Evolutionary conservation across 1,284 basidiomycete genomes (phyloP), one percentile per base, ranked within the genome.

Genomic region (Irpex lacteus): DNA sequence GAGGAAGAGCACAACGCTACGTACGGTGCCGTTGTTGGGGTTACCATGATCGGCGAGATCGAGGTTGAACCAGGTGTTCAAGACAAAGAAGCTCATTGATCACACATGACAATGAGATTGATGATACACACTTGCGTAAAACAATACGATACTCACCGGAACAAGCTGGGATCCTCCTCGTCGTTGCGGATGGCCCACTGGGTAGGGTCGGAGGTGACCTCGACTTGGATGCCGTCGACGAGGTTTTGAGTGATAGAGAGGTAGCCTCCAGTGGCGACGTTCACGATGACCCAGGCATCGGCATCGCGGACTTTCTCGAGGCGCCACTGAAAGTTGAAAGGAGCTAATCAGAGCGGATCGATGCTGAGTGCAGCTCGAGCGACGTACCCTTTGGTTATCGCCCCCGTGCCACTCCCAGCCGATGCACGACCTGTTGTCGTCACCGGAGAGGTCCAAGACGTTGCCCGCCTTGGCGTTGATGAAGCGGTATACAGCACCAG

Each of bases 371-470:
- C n/a, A 11, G 3, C 32, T 50, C 34, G 34, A 60, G 72, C 21
- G 67, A 85, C 50, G 18, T 18, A 52, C 85, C 72, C 76, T 72
- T 69, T 87, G 85, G 68, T 86, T 86, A 4, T 72, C 69, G 5
- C 79, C 78, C 9, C 74, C 73, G 67, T 82, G 76, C 60, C 67
- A 72, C 15, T 72, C 69, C 68, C 75, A 85, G 7, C 86, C 86
- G 44, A 82, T 83, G 67, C 87, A 77, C 53, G 82, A 78, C 13
- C 56, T 70, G 63, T 81, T 76, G 68, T 87, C 82, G 3, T 65
- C 74, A 1, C 81, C 84, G 19, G 84, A 86, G 60, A 87, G 78
- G 70, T 87, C 85, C 13, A 86, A 63, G 49, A 77, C 82, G 4
- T 80, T 87, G 4, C 78, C 79, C 13, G 76, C 74, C 70, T 84